Conservation (phyloP, 768 basidiomycete genomes). For the Lactifluus subvellereus region DNA sequence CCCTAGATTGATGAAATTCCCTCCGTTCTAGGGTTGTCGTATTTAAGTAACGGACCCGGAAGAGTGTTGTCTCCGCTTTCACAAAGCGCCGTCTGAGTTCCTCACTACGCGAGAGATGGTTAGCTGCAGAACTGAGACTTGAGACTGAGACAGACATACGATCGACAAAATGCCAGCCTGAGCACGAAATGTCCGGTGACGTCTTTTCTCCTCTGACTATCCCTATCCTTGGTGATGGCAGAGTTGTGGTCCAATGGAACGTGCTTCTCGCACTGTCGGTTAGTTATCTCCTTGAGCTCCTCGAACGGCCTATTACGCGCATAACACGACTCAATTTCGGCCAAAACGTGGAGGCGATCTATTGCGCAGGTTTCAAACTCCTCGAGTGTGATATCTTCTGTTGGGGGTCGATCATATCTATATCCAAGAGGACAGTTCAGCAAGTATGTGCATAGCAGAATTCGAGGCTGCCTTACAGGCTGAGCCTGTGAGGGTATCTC, state of each 20-base stretch:
- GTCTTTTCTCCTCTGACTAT: constrained; percentile 71
- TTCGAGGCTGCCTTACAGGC: constrained; percentile 50
- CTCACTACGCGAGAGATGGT: constrained; percentile 47
- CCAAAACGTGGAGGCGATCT: constrained; percentile 78
- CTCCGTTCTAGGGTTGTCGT: constrained; percentile 53
- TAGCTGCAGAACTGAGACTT: not conserved
- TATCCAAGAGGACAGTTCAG: not conserved
- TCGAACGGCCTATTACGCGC: constrained; percentile 79
- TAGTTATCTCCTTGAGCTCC: constrained; percentile 63
- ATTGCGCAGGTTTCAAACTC: constrained; percentile 92
- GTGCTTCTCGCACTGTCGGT: constrained; percentile 63
- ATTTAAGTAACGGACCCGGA: constrained; percentile 71
- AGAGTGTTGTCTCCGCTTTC: constrained; percentile 82
- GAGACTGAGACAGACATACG: constrained; percentile 52
- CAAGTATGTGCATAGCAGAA: not conserved
- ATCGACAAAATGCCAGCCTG: constrained; percentile 90
- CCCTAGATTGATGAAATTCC: constrained; percentile 56
- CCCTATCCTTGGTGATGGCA: constrained; percentile 42
- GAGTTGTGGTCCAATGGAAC: constrained; percentile 60
- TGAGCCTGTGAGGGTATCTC: constrained; percentile 63
- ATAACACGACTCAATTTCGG: constrained; percentile 86
- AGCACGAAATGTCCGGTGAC: constrained; percentile 92
- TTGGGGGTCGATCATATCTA: constrained; percentile 84
- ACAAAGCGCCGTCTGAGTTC: constrained; percentile 85
- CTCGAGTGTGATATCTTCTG: constrained; percentile 86